Evolutionary conservation across 305 asterid genomes (phyloP), one percentile per base, ranked within the genome.

Genomic region (Fraxinus velutina): DNA sequence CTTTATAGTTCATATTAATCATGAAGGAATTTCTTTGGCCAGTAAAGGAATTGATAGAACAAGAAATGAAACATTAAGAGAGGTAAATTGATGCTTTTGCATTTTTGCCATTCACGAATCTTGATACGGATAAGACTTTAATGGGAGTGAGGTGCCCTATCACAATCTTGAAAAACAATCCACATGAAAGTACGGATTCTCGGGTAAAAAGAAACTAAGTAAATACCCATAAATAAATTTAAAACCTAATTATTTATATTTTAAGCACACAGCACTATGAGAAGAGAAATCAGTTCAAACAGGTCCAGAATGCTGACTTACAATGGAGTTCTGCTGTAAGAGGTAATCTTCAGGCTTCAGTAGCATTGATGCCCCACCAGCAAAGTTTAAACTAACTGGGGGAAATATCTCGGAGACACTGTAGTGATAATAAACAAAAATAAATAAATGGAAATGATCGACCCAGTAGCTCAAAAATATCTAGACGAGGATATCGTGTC

Each of bases 291-390:
- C 42, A 19, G 27, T 10, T 76, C 36, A 47, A 55, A 21, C 52
- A 19, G 9, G 55, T 27, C 5, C 13, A 42, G 52, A 60, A 62
- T 39, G 27, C 29, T 60, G 64, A 86, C 92, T 88, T 83, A 90
- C 93, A 72, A 78, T 37, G 42, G 93, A 79, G 57, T 83, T 87
- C 83, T 87, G 88, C 84, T 84, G 87, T 36, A 90, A 83, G 79
- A 90, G 93, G 87, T 90, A 90, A 73, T 88, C 90, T 72, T 68
- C 82, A 29, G 91, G 88, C 82, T 75, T 83, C 73, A 90, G 81
- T 22, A 84, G 62, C 92, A 90, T 88, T 64, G 91, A 77, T 24
- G 88, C 91, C 82, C 85, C 90, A 82, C 93, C 90, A 13, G 85
- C 91, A 66, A 89, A 88, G 80, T 81, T 88, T 37, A 89, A 84